Percentiles rank a stretch among this genome's conserved stretches.
phyloP scores from a whole-genome alignment of 768 basidiomycete genomes.

The Auriscalpium orientale region DNA sequence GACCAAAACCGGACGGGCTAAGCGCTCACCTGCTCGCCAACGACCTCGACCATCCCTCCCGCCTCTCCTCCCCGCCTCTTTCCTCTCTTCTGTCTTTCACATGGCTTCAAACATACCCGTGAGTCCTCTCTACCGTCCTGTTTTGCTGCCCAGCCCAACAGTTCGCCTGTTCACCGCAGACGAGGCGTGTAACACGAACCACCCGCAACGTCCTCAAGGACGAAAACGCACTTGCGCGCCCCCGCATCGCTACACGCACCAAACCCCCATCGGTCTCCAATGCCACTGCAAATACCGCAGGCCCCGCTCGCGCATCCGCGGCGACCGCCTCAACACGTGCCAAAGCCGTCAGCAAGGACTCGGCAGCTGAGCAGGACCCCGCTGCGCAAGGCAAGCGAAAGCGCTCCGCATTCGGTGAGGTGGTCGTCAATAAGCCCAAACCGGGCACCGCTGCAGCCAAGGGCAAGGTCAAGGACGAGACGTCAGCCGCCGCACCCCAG shows the following conservation, averaged over 20 bases:
- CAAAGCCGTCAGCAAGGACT: conserved; percentile 34
- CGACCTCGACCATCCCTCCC: conserved; percentile 1
- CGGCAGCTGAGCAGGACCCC: conserved; percentile 38
- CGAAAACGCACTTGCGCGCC: conserved; percentile 66
- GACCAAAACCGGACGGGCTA: conserved; percentile 12
- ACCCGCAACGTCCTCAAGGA: conserved; percentile 50
- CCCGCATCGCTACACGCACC: conserved; percentile 52
- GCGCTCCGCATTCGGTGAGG: conserved; percentile 68
- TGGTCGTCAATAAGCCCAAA: conserved; percentile 45
- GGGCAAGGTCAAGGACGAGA: conserved; percentile 44
- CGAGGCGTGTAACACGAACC: conserved; percentile 55
- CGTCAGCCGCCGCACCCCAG: conserved; percentile 11
- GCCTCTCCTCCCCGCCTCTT: neutral
- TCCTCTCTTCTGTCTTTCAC: neutral
- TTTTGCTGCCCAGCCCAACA: neutral
- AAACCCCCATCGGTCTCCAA: conserved; percentile 43
- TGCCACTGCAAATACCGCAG: conserved; percentile 28
- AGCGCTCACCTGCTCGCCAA: neutral
- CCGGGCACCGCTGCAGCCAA: conserved; percentile 33
- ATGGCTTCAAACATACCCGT: conserved; percentile 43
- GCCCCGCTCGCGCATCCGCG: conserved; percentile 32
- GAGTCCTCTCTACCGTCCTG: conserved; percentile 12
- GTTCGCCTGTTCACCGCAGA: conserved; percentile 28
- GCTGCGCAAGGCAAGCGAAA: conserved; percentile 59
- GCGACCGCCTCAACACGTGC: conserved; percentile 48